Evolutionary conservation across 106 monocot genomes (phyloP).

Genomic region (Allium cepa): DNA sequence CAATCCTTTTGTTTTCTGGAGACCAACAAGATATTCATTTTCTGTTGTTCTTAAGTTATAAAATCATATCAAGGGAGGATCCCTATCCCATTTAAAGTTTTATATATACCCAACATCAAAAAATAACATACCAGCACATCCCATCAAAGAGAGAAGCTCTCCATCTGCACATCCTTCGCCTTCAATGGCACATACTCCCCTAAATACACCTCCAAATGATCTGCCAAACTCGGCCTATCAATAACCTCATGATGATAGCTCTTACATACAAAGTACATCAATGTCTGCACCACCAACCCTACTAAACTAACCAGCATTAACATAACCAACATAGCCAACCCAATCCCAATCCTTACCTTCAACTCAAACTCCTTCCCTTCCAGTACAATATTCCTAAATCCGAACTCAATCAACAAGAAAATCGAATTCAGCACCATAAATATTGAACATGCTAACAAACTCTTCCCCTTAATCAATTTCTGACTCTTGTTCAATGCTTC

Average conservation of each 20-base stretch:
- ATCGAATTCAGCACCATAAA: slow-evolving; percentile 41
- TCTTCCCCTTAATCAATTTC: slow-evolving; percentile 52
- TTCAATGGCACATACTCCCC: slow-evolving; percentile 77
- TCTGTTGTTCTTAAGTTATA: no score
- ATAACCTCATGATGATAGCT: slow-evolving; percentile 91
- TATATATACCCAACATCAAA: no score
- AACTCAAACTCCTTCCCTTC: slow-evolving; percentile 5
- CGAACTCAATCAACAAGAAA: slow-evolving; percentile 42
- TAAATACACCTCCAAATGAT: slow-evolving; percentile 81
- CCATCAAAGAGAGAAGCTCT: slow-evolving; percentile 17
- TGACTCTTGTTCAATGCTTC: slow-evolving; percentile 44
- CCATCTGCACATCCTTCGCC: slow-evolving; percentile 70
- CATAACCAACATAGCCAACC: slow-evolving; percentile 21
- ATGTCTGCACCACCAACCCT: slow-evolving; percentile 66
- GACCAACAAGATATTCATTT: no score
- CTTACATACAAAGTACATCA: slow-evolving; percentile 92
- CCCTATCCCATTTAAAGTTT: no score
- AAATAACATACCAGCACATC: no score
- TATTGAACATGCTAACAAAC: slow-evolving; percentile 24
- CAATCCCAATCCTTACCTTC: slow-evolving; percentile 15
- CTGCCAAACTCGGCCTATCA: slow-evolving; percentile 63
- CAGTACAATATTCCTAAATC: slow-evolving; percentile 38
- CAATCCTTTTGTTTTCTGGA: no score
- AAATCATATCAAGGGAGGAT: no score
- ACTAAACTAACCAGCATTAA: slow-evolving; percentile 35